Evolutionary conservation across 2,329 filamentous ascomycete genomes (phyloP), one percentile per base, ranked within the genome.

Genomic region (Botrytis squamosa): DNA sequence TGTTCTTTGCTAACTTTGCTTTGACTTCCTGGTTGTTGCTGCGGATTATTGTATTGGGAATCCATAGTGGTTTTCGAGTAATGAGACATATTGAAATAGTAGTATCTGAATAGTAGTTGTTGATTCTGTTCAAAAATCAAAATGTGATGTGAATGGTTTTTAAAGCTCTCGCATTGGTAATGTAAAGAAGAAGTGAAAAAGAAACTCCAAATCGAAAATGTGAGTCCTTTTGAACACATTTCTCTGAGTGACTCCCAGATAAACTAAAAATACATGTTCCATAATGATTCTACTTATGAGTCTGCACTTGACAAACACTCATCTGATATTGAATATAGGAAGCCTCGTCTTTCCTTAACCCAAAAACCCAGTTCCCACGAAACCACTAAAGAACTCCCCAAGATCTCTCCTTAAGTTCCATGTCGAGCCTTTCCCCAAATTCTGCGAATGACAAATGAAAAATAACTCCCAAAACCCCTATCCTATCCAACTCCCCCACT

Each of bases 401-500:
- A 59, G 0, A 4, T 22, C 2, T 57, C 14, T 20, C 18, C 3
- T 18, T 9, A 22, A 0, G 3, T 16, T 18, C 4, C 29, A 10
- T 16, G 3, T 0, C 36, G 0, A 60, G 12, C 12, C 12, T 16
- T 38, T 14, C 4, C 14, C 2, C 20, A 55, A 55, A 40, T 1
- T 1, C 9, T 36, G 2, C 5, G 0, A n/a, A 7, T n/a, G 1
- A n/a, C 4, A n/a, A 7, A 16, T 55, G 7, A n/a, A 14, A 5
- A n/a, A n/a, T 52, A n/a, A 1, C 0, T 9, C 49, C 49, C 25
- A n/a, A 14, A 3, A 0, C 10, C 25, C 4, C 10, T 46, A 5
- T n/a, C 46, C 29, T 29, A 29, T 29, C 9, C 14, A 55, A n/a
- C 12, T 3, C 49, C 9, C 49, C 2, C 4, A 7, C 0, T 52